A percentile compares a stretch with the other conserved stretches of the same genome.
These are phyloP conservation scores for Mycena epipterygia DNA, from an alignment of 768 basidiomycete genomes.

Conservation along the genomic window DNA sequence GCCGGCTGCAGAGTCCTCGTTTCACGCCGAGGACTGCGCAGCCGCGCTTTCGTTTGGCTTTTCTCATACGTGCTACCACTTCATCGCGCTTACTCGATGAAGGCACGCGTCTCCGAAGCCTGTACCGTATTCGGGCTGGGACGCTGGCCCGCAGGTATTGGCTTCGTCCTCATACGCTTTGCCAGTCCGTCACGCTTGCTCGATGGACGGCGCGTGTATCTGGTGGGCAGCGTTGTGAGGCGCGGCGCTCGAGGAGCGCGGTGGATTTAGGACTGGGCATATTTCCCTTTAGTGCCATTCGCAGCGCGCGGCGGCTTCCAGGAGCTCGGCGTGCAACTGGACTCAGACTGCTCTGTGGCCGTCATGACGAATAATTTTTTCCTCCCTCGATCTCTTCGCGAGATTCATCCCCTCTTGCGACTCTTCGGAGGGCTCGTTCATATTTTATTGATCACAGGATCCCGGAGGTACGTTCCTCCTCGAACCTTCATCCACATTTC, in stretches of 20 bases:
- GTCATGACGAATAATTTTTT: conserved; percentile 16
- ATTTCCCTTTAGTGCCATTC: conserved; percentile 18
- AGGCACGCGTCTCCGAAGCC: too few relatives aligned
- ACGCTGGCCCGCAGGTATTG: too few relatives aligned
- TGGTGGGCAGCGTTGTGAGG: neutral
- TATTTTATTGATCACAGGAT: too few relatives aligned
- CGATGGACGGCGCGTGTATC: neutral
- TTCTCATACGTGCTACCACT: too few relatives aligned
- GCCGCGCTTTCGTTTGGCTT: neutral
- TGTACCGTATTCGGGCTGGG: neutral
- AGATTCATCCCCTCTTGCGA: neutral
- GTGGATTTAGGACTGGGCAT: neutral
- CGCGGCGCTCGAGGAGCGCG: conserved; percentile 2
- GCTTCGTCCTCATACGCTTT: neutral
- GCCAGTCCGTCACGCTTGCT: neutral
- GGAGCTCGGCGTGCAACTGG: conserved; percentile 7
- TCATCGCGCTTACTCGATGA: too few relatives aligned
- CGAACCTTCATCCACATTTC: too few relatives aligned
- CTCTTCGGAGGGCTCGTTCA: too few relatives aligned
- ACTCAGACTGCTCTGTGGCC: conserved; percentile 21
- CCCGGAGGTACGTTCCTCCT: too few relatives aligned
- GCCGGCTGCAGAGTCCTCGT: too few relatives aligned
- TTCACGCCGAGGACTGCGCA: too few relatives aligned
- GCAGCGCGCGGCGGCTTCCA: neutral
- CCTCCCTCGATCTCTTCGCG: conserved; percentile 1